Evolutionary conservation across 2,329 filamentous ascomycete species (phyloP).

Genomic region (Mycosphaerella sp.): DNA sequence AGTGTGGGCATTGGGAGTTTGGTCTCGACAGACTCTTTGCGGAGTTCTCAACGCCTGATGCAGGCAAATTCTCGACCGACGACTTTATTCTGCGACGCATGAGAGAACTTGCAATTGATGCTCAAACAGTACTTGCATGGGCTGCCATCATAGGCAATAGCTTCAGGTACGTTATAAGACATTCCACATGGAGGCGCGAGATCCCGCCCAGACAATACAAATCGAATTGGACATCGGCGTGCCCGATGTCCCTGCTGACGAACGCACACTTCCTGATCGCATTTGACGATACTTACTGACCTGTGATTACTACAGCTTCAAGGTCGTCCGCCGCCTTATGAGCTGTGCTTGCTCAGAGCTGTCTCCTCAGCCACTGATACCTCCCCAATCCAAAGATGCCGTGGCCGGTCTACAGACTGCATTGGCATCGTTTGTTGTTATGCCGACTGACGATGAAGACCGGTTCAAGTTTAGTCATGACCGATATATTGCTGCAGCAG

Average conservation of each 20-base stretch:
- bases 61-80: conserved; percentile 72
- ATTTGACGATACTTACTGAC: neutral
- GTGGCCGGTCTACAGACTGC: conserved; percentile 75
- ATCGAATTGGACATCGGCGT: neutral
- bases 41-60: conserved; percentile 71
- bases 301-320: conserved; percentile 49
- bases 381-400: conserved; percentile 59
- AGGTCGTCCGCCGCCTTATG: conserved; percentile 69
- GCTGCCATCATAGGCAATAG: conserved; percentile 72
- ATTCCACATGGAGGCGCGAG: no score
- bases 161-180: conserved; percentile 48
- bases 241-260: no score
- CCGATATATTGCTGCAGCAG: conserved; percentile 73
- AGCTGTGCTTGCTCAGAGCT: conserved; percentile 64
- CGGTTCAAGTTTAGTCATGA: conserved; percentile 83
- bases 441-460: conserved; percentile 77
- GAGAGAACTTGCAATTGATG: conserved; percentile 64
- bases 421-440: conserved; percentile 72
- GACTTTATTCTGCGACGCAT: conserved; percentile 76
- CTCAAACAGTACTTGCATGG: conserved; percentile 80
- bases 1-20: conserved; percentile 73
- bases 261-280: no score
- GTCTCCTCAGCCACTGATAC: conserved; percentile 42
- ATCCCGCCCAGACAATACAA: no score
- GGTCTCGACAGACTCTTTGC: conserved; percentile 80